Conservation (phyloP, 108 stramenopile species). For the Skeletonema menzelii region DNA sequence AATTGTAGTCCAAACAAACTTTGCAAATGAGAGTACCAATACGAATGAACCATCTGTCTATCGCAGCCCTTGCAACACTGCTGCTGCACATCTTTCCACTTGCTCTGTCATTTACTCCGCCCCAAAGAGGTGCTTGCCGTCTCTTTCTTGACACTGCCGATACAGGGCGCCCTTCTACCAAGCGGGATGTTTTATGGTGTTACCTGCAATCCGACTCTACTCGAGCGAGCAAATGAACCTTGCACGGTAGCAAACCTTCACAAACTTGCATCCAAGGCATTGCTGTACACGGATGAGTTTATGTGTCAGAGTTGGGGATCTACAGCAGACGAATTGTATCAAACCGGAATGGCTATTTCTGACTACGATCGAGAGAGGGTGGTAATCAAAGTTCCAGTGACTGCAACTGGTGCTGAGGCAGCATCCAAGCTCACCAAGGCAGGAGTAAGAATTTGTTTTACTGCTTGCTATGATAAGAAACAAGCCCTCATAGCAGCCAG, state of each 20-base stretch:
- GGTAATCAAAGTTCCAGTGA: conserved; percentile 72
- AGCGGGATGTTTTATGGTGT: conserved; percentile 71
- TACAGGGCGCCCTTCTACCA: conserved; percentile 49
- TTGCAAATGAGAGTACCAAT: neutral
- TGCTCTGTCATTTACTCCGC: conserved; percentile 22
- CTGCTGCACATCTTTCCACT: neutral
- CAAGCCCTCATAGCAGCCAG: conserved; percentile 63
- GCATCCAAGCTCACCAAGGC: conserved; percentile 53
- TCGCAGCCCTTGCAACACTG: neutral
- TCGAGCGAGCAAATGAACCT: conserved; percentile 53
- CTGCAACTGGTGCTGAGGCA: conserved; percentile 51
- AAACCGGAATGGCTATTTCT: conserved; percentile 57
- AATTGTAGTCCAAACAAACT: too few relatives aligned
- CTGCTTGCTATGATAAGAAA: conserved; percentile 62
- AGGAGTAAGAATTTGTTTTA: conserved; percentile 66
- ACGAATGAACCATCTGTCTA: too few relatives aligned
- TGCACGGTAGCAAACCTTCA: conserved; percentile 62
- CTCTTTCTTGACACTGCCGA: conserved; percentile 71
- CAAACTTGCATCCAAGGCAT: conserved; percentile 35
- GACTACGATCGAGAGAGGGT: conserved; percentile 54
- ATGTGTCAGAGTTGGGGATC: conserved; percentile 78
- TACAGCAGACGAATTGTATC: conserved; percentile 55
- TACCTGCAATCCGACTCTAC: conserved; percentile 67
- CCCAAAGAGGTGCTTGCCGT: conserved; percentile 48
- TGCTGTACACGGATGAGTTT: conserved; percentile 56